These are phyloP conservation scores for Xylariaceae sp. DNA, from an alignment of 2,329 filamentous ascomycete species.

Conservation along the genomic window DNA sequence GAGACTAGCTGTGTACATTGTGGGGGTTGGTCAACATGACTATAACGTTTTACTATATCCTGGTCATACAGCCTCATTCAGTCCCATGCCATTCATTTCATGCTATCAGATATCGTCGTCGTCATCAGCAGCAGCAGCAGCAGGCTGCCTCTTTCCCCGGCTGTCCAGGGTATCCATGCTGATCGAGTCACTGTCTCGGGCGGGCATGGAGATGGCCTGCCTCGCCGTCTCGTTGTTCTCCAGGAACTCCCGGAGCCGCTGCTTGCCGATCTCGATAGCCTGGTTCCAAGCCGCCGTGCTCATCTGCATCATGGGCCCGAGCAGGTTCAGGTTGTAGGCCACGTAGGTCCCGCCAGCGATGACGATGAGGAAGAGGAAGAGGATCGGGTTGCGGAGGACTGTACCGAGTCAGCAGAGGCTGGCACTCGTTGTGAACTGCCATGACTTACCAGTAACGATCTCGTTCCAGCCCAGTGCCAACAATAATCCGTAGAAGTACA, in stretches of 20 bases:
- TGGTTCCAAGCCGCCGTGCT: conserved; percentile 79
- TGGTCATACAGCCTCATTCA: conserved; percentile 7
- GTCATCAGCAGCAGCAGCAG: conserved; percentile 41
- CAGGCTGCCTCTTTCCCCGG: conserved; percentile 44
- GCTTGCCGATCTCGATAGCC: conserved; percentile 84
- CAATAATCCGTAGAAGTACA: conserved; percentile 89
- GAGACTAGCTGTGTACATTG: conserved; percentile 7
- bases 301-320: conserved; percentile 95
- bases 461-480: conserved; percentile 98
- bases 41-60: conserved; percentile 21
- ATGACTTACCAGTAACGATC: conserved; percentile 73
- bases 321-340: conserved; percentile 88
- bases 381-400: conserved; percentile 90
- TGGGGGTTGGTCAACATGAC: conserved; percentile 7
- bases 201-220: conserved; percentile 72
- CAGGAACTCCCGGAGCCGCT: conserved; percentile 82
- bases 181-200: conserved; percentile 40
- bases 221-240: conserved; percentile 79
- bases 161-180: conserved; percentile 54
- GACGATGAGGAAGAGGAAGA: conserved; percentile 83
- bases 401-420: conserved; percentile 11
- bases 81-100: conserved; percentile 1
- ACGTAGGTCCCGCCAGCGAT: conserved; percentile 72
- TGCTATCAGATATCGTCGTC: conserved; percentile 53
- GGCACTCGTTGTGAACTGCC: conserved; percentile 1